phyloP scores from a whole-genome alignment of 805 yeast species.

The Lipomyces anomalus region DNA sequence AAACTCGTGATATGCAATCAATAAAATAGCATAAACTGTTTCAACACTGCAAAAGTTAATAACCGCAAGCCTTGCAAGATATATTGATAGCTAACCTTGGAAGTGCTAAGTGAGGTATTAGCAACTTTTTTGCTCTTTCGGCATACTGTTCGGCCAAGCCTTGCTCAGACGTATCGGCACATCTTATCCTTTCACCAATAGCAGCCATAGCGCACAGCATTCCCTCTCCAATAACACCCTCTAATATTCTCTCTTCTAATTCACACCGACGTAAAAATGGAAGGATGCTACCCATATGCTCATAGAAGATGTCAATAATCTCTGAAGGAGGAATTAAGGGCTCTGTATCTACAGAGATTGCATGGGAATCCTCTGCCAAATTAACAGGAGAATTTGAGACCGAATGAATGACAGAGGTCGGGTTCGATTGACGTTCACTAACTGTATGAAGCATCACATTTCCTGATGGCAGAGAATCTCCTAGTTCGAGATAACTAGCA shows the following conservation, averaged over 20 bases:
- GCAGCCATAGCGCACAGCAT: conserved; percentile 29
- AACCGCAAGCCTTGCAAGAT: no score
- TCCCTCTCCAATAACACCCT: conserved; percentile 27
- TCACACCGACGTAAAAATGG: conserved; percentile 26
- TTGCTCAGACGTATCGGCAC: conserved; percentile 3
- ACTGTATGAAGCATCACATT: background rate
- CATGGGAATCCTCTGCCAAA: no score
- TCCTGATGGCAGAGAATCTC: background rate
- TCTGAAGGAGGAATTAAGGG: conserved; percentile 13
- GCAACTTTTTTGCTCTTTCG: conserved; percentile 27
- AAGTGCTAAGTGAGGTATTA: conserved; percentile 27
- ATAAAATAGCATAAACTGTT: conserved; percentile 27
- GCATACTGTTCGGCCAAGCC: conserved; percentile 24
- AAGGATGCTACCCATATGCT: conserved; percentile 23
- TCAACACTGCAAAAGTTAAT: no score
- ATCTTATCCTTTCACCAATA: conserved; percentile 20
- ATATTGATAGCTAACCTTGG: no score
- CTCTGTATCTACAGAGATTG: no score
- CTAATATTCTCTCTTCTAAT: conserved; percentile 20
- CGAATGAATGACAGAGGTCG: no score
- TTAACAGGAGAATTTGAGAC: no score
- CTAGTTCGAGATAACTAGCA: background rate
- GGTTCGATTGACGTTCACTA: background rate
- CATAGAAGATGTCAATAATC: conserved; percentile 18
- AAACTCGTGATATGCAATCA: conserved; percentile 30